Base-by-base conservation (phyloP, 306 rosid species). In the Gleditsia sinensis region DNA sequence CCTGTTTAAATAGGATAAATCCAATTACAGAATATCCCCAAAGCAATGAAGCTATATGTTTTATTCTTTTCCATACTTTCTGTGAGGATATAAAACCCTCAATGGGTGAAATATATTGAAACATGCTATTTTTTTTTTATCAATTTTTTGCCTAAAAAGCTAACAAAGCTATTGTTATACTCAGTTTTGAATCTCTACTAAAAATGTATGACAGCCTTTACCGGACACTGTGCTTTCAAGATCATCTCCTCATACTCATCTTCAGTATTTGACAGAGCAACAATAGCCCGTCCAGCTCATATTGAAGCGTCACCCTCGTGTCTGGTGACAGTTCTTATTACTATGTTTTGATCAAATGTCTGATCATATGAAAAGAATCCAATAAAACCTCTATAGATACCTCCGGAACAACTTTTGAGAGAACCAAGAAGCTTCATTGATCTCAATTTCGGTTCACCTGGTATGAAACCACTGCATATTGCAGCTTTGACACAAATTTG, bases 211-310 rank as follows among this genome's bases (percentile, higher is more conserved):
- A 89, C 86, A 49, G 96, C 93, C 66, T 79, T 86, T n/a, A 85
- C 70, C 6, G 99, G 98, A 71, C 98, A 96, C 46, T 69, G 69
- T 24, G 98, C 77, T 84, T 94, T 94, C 86, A 94, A 81, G 36
- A 92, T 39, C 99, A 94, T 94, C 86, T 94, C 99, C 43, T 90
- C 92, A 14, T 90, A 92, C 72, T 95, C 99, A 14, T 90, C 97
- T 82, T 84, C 86, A 6, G 99, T 92, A 79, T 90, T 91, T 42
- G 98, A 95, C 56, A 90, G 76, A 49, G 98, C 96, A 73, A 90
- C 85, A 68, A 95, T 87, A 61, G 98, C 99, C 37, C 99, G 98
- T 82, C 99, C 99, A n/a, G 97, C 99, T 68, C 99, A 98, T 11
- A 92, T 90, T 17, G 99, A 92, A 77, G 96, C 99, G 78, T 95